These are phyloP conservation scores for Waitea zeae DNA, from an alignment of 1,284 basidiomycete genomes.

Conservation along the genomic window DNA sequence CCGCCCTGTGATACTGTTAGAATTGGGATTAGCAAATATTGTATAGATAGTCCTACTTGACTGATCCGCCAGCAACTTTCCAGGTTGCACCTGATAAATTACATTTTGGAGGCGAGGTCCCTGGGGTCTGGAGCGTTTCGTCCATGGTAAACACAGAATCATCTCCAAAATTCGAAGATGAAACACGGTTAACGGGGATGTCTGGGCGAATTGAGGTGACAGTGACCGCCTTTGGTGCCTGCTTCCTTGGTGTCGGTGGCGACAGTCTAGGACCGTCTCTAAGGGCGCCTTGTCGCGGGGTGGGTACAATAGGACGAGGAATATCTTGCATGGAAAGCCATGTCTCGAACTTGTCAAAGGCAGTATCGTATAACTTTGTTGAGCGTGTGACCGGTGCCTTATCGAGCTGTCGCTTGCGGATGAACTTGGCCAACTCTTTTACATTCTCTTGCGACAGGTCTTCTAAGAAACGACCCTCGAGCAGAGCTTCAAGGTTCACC, in stretches of 20 bases:
- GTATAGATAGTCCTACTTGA: too few species aligned
- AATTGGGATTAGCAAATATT: too few species aligned
- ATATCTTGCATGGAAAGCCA: conserved; percentile 79
- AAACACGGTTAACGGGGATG: too few species aligned
- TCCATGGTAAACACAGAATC: too few species aligned
- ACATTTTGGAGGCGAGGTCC: too few species aligned
- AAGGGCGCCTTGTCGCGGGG: neutral
- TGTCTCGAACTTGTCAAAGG: conserved; percentile 49
- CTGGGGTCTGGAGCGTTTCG: too few species aligned
- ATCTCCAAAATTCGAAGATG: too few species aligned
- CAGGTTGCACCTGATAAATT: too few species aligned
- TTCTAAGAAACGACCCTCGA: conserved; percentile 69
- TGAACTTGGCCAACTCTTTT: conserved; percentile 46
- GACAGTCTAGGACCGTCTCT: conserved; percentile 1
- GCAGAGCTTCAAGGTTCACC: conserved; percentile 75
- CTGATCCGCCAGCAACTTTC: too few species aligned
- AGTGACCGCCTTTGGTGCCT: too few species aligned
- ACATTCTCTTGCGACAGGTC: conserved; percentile 58
- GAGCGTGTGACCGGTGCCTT: conserved; percentile 56
- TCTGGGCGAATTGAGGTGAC: too few species aligned
- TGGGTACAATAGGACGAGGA: conserved; percentile 42
- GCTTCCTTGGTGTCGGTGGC: neutral
- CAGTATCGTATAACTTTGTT: conserved; percentile 31
- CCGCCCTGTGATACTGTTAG: conserved; percentile 35
- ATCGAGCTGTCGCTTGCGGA: conserved; percentile 43